Conservation (phyloP, 2,329 filamentous ascomycete genomes). For the Ceratocystis ficicola region DNA sequence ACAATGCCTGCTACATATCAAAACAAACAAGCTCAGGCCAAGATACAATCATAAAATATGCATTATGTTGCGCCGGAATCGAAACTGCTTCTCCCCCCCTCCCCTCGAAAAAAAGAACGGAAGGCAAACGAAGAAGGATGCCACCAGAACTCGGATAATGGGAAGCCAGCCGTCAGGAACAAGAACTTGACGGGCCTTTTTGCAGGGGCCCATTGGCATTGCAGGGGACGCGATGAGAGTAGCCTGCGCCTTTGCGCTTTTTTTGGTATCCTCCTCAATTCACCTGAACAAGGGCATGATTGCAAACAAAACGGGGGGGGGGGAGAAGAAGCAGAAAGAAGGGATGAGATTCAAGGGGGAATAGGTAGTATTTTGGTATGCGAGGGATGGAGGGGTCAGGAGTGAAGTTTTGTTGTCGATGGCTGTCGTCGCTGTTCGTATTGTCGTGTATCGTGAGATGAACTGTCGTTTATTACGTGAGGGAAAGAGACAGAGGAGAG, state of each 20-base stretch:
- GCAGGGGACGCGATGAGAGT: neutral
- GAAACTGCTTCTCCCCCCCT: neutral
- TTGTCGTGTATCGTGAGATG: too few species aligned
- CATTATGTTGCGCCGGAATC: neutral
- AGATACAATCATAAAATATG: neutral
- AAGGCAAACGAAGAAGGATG: neutral
- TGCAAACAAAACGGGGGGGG: neutral
- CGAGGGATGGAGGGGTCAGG: neutral
- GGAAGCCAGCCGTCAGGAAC: slow-evolving; percentile 10
- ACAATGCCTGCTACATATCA: neutral
- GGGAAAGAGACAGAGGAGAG: too few species aligned
- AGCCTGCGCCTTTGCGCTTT: slow-evolving; percentile 8
- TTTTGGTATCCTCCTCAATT: slow-evolving; percentile 10
- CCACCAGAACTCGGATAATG: slow-evolving; percentile 5
- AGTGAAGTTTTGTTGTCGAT: neutral
- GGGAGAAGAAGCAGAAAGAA: slow-evolving; percentile 7
- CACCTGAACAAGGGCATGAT: slow-evolving; percentile 4
- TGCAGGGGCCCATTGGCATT: slow-evolving; percentile 10
- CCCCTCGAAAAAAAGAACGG: slow-evolving; percentile 4
- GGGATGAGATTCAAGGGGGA: neutral
- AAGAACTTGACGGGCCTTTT: slow-evolving; percentile 11
- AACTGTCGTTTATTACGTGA: too few species aligned
- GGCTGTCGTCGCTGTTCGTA: neutral
- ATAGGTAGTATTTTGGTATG: neutral
- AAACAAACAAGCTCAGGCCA: slow-evolving; percentile 1